Evolutionary conservation across 2,329 filamentous ascomycete species (phyloP).

Genomic region (Aphanocladium album): DNA sequence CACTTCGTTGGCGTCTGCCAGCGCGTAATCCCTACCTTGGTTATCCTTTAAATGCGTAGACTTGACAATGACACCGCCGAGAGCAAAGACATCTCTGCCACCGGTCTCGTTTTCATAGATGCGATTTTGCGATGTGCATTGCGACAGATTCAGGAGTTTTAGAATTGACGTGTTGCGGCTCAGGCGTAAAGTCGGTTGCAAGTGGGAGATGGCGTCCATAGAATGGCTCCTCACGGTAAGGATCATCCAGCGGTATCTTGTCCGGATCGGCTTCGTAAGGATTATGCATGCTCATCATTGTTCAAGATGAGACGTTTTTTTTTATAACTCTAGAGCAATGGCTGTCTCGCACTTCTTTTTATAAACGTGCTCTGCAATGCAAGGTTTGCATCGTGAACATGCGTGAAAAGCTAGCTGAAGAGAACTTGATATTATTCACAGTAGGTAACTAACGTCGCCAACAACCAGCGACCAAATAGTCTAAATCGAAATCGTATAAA

Average conservation of each 20-base stretch:
- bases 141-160: conserved; percentile 20
- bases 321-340: no score
- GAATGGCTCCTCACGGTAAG: background rate
- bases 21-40: conserved; percentile 29
- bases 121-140: conserved; percentile 23
- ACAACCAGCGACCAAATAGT: no score
- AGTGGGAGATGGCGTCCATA: background rate
- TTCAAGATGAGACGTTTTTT: no score
- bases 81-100: conserved; percentile 36
- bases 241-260: background rate
- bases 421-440: no score
- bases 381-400: no score
- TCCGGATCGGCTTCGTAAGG: background rate
- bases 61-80: conserved; percentile 36
- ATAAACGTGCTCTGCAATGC: no score
- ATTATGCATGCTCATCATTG: background rate
- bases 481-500: background rate
- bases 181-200: background rate
- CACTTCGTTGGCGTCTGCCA: conserved; percentile 36
- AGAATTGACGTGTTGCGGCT: conserved; percentile 21
- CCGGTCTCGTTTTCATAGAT: conserved; percentile 30
- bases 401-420: no score
- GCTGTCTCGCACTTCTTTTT: no score
- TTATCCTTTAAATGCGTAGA: conserved; percentile 28
- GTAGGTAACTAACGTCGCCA: no score